phyloP scores from a whole-genome alignment of 163 green algal genomes.

The Scenedesmus sp. region DNA sequence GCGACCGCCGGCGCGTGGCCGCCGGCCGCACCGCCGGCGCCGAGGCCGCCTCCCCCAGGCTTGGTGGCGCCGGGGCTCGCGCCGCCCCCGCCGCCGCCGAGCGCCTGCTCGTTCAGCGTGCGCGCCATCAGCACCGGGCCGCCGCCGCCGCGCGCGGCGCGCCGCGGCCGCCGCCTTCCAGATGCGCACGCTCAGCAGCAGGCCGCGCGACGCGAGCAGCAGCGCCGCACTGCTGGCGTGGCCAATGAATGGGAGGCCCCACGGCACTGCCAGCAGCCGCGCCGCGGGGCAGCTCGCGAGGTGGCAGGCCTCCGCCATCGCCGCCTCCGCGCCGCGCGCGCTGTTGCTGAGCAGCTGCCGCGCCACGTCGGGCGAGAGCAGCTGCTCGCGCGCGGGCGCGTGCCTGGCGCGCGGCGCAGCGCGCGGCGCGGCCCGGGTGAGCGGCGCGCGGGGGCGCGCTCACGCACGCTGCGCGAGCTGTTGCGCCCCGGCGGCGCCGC shows the following conservation, averaged over 20 bases:
- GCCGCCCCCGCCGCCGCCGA: neutral
- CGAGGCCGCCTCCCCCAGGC: neutral
- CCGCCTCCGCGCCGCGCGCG: neutral
- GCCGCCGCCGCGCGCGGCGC: neutral
- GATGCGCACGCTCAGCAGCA: conserved; percentile 24
- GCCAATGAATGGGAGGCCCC: conserved; percentile 28
- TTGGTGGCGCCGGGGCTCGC: neutral
- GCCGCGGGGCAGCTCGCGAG: conserved; percentile 8
- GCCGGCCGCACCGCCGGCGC: conserved; percentile 9
- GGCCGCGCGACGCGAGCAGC: conserved; percentile 19
- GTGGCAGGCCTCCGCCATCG: neutral
- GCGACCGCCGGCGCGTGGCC: neutral
- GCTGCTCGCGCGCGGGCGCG: neutral
- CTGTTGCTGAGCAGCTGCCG: neutral
- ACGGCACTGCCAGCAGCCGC: conserved; percentile 1
- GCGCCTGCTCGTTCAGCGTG: conserved; percentile 18
- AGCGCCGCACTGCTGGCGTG: conserved; percentile 33
- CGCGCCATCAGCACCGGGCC: conserved; percentile 20
- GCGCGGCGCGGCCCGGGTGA: too few relatives aligned
- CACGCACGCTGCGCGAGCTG: too few relatives aligned
- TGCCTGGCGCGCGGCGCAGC: neutral
- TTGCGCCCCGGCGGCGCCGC: too few relatives aligned
- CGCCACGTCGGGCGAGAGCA: neutral
- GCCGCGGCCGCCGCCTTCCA: conserved; percentile 34
- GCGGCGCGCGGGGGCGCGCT: too few relatives aligned